A percentile compares a stretch with the other conserved stretches of the same genome.
phyloP scores from a whole-genome alignment of 345 rosid genomes.

The Eucalyptus polybractea region DNA sequence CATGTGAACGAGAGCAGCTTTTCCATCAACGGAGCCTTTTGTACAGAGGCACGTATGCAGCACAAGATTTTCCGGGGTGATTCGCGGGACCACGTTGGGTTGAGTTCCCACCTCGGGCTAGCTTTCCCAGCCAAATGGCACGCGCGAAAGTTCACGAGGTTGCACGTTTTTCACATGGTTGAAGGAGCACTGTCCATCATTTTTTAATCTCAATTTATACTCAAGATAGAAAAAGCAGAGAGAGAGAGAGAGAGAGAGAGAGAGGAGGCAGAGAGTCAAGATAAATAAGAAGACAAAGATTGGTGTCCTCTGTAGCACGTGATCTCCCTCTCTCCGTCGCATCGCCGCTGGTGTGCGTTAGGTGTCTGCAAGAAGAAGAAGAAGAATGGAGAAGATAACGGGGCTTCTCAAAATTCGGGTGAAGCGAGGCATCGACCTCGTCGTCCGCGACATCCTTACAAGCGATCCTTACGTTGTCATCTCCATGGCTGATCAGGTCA shows the following conservation, averaged over 20 bases:
- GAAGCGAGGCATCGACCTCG: conserved; percentile 32
- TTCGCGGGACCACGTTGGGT: neutral
- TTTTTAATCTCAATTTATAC: neutral
- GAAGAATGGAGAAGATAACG: conserved; percentile 14
- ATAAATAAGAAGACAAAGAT: neutral
- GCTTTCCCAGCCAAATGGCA: neutral
- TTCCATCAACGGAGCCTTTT: neutral
- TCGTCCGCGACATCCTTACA: conserved; percentile 16
- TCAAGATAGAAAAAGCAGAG: neutral
- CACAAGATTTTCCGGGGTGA: neutral
- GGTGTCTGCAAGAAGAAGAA: neutral
- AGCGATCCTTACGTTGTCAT: conserved; percentile 48
- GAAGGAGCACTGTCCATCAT: neutral
- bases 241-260: neutral
- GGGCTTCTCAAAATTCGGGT: conserved; percentile 37
- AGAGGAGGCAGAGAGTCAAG: neutral
- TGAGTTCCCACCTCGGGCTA: neutral
- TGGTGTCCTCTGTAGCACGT: neutral
- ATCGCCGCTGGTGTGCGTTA: neutral
- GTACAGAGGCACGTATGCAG: neutral
- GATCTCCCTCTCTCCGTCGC: neutral
- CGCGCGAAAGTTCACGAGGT: neutral
- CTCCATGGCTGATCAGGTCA: conserved; percentile 32
- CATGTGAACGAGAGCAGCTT: neutral
- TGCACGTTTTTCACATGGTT: neutral